Conservation (phyloP, 306 rosid species). For the Cicer bijugum region DNA sequence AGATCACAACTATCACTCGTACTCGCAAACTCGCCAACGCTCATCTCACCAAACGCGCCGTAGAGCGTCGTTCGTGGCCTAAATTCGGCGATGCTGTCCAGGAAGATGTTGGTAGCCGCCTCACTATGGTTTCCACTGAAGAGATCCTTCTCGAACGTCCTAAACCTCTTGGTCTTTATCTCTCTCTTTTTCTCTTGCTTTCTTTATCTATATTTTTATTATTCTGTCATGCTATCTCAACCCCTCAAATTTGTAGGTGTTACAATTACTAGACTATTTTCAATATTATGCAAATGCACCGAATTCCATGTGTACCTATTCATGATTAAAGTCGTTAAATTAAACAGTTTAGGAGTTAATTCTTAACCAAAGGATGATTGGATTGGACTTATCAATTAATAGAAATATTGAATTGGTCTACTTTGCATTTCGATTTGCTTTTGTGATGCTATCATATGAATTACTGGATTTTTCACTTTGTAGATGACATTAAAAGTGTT, state of each 20-base stretch:
- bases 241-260: neutral
- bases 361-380: neutral
- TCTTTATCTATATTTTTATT: neutral
- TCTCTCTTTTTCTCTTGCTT: neutral
- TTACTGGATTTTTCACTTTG: neutral
- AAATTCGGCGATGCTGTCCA: slow-evolving; percentile 90
- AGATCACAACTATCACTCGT: slow-evolving; percentile 75
- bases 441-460: neutral
- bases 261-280: neutral
- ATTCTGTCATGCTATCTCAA: neutral
- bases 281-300: neutral
- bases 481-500: neutral
- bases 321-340: too few species aligned
- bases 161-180: slow-evolving; percentile 70
- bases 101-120: slow-evolving; percentile 82
- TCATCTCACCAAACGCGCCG: slow-evolving; percentile 53
- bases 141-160: slow-evolving; percentile 92
- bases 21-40: slow-evolving; percentile 65
- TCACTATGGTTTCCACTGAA: slow-evolving; percentile 93
- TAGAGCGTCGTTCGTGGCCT: slow-evolving; percentile 64
- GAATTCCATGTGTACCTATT: neutral
- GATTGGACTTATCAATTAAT: neutral
- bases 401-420: neutral
- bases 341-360: neutral
- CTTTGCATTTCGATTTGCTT: neutral